These are phyloP conservation scores for Colletotrichum salicis DNA, from an alignment of 2,329 filamentous ascomycete species.

Conservation along the genomic window DNA sequence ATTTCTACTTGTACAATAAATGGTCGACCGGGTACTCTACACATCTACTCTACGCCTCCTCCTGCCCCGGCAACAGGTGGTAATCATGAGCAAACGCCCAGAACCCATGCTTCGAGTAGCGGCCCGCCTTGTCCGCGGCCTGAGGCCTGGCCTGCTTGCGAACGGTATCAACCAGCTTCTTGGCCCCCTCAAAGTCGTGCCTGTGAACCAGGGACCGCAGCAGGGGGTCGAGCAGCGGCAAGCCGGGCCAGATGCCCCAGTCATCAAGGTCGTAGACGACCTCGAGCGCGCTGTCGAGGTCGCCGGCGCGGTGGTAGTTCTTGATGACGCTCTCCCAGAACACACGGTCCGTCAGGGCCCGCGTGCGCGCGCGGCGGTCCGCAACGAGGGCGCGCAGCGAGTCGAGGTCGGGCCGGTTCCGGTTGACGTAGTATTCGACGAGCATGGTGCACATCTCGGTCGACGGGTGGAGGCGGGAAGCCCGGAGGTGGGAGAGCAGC, in stretches of 20 bases:
- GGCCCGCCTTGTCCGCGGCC: slow-evolving; percentile 32
- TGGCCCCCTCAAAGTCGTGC: slow-evolving; percentile 42
- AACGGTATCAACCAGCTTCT: slow-evolving; percentile 46
- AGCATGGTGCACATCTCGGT: slow-evolving; percentile 81
- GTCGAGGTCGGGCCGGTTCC: slow-evolving; percentile 66
- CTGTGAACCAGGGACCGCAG: slow-evolving; percentile 26
- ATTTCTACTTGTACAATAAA: background rate
- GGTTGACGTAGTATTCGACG: slow-evolving; percentile 72
- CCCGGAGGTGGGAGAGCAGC: slow-evolving; percentile 72
- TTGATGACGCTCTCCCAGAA: slow-evolving; percentile 37
- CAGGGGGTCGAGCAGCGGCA: slow-evolving; percentile 34
- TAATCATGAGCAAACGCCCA: slow-evolving; percentile 58
- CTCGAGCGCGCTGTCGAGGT: slow-evolving; percentile 36
- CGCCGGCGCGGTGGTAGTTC: slow-evolving; percentile 30
- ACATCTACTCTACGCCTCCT: slow-evolving; percentile 10
- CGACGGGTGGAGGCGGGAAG: slow-evolving; percentile 62
- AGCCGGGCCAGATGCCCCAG: slow-evolving; percentile 40
- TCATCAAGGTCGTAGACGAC: slow-evolving; percentile 59
- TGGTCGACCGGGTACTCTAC: background rate
- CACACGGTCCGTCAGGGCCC: slow-evolving; percentile 39
- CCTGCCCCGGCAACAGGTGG: slow-evolving; percentile 45
- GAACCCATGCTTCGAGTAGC: slow-evolving; percentile 61
- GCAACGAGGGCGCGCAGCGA: slow-evolving; percentile 70
- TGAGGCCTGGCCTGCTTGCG: slow-evolving; percentile 20
- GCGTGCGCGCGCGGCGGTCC: slow-evolving; percentile 49